Evolutionary conservation across 1,284 basidiomycete species (phyloP), one percentile per base, ranked within the genome.

Genomic region (Cutaneotrichosporon cavernicola): DNA sequence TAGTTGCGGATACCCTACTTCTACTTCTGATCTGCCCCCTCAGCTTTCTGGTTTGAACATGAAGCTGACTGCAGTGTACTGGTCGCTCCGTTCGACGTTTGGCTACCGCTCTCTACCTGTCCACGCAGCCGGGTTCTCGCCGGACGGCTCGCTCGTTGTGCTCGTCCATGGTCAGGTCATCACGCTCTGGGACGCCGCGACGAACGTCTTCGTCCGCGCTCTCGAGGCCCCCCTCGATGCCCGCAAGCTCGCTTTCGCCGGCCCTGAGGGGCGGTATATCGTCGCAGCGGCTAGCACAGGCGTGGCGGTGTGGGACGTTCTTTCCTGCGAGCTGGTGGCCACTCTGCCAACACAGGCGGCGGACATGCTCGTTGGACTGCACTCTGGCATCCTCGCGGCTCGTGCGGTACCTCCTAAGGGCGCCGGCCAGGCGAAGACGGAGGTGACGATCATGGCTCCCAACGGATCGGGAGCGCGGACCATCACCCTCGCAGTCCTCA

Each of bases 81-180:
- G 92, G 91, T 84, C 88, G 26, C 82, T 85, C 51, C 86, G 89
- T 43, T 89, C 91, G 4, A 86, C 86, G 1, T 85, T 90, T 69
- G 81, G 79, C 43, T 90, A 90, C 77, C 89, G 88, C 46, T 82
- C 84, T n/a, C 84, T 88, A 70, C 82, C 83, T 32, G 90, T 92
- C 57, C 81, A 81, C 61, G 84, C 88, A 61, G 82, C 86, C 0
- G 84, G 87, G 0, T 97, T 92, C 86, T 92, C 94, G 7, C 85
- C 85, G 1, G 96, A 98, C 76, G 90, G 87, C 9, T 94, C 94
- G 13, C 83, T 99, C 46, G 82, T 98, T 31, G 90, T 89, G 5
- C 84, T 96, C 8, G 84, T 88, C 9, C 85, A 91, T 59, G 87
- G 86, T 0, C 76, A 84, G 22, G 86, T 87, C 63, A 84, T 96